Percentiles rank a stretch among this genome's conserved stretches.
phyloP scores from a whole-genome alignment of 495 filamentous ascomycete genomes.

The Neurospora tetrasperma region DNA sequence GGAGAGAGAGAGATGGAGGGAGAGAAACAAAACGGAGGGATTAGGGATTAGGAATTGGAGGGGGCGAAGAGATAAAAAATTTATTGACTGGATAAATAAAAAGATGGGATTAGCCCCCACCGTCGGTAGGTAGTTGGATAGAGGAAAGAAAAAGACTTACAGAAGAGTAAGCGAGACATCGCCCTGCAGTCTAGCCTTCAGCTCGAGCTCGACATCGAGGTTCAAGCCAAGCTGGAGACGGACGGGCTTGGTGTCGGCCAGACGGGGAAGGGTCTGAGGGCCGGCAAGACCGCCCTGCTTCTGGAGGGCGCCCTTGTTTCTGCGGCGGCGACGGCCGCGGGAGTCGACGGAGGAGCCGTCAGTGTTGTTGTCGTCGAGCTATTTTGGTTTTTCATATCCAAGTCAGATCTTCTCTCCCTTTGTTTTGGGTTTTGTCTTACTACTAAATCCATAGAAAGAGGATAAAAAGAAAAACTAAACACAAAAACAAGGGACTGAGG shows the following conservation, averaged over 20 bases:
- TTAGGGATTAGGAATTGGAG: too few relatives aligned
- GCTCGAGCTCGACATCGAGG: slow-evolving; percentile 26
- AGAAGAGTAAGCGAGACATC: slow-evolving; percentile 27
- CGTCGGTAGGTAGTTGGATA: neutral
- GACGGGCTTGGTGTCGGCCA: slow-evolving; percentile 26
- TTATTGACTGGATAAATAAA: neutral
- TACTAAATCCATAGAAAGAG: neutral
- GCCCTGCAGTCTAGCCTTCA: slow-evolving; percentile 26
- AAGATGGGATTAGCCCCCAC: neutral
- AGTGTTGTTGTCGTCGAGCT: slow-evolving; percentile 22
- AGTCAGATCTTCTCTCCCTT: neutral
- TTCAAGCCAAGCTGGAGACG: slow-evolving; percentile 25
- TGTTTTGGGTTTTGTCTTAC: neutral
- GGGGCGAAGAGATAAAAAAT: neutral
- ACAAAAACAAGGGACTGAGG: neutral
- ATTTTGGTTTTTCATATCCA: neutral
- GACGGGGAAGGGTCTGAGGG: slow-evolving; percentile 11
- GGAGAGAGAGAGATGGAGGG: neutral
- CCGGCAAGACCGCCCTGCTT: slow-evolving; percentile 1
- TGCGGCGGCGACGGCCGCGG: slow-evolving; percentile 16
- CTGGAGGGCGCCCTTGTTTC: slow-evolving; percentile 14
- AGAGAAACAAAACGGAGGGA: neutral
- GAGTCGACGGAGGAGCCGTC: slow-evolving; percentile 20
- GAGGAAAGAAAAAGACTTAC: slow-evolving; percentile 14
- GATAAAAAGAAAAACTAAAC: neutral